Evolutionary conservation across 208 protist species (phyloP).

Genomic region (Leishmania tarentolae): DNA sequence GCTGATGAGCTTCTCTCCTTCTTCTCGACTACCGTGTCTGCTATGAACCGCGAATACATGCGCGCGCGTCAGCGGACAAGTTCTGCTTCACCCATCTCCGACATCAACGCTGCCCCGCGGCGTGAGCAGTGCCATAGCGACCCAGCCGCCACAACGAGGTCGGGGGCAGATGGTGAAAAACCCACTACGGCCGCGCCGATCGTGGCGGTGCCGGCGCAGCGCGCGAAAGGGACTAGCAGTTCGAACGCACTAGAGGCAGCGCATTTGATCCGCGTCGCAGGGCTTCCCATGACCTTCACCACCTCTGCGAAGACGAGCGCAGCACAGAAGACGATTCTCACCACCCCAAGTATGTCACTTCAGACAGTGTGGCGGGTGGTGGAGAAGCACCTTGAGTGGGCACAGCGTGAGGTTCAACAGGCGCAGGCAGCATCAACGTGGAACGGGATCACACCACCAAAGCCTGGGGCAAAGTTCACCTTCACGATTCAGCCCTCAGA

Average conservation of each 20-base stretch:
- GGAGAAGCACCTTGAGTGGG: conserved; percentile 35
- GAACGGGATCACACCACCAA: conserved; percentile 22
- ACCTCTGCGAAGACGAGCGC: conserved; percentile 7
- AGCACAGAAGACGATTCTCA: conserved; percentile 39
- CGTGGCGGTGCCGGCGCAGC: conserved; percentile 16
- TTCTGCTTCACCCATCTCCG: neutral
- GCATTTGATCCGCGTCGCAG: conserved; percentile 45
- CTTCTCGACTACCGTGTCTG: conserved; percentile 17
- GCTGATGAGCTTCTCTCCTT: conserved; percentile 16
- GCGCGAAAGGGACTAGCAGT: conserved; percentile 7
- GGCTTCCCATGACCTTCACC: conserved; percentile 40
- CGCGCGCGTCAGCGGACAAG: conserved; percentile 10
- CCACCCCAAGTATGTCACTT: conserved; percentile 51
- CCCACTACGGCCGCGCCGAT: neutral
- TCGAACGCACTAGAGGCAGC: conserved; percentile 17
- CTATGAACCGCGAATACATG: conserved; percentile 38
- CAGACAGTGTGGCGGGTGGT: conserved; percentile 57
- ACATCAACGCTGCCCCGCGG: neutral
- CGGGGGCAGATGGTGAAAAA: neutral
- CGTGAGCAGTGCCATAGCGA: conserved; percentile 1
- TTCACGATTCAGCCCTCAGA: conserved; percentile 9
- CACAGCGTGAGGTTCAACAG: conserved; percentile 31
- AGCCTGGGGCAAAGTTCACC: conserved; percentile 18
- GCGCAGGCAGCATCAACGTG: conserved; percentile 20
- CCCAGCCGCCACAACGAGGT: neutral